Base-by-base conservation (phyloP, 352 stramenopile genomes). In the Phytopythium sindhum region DNA sequence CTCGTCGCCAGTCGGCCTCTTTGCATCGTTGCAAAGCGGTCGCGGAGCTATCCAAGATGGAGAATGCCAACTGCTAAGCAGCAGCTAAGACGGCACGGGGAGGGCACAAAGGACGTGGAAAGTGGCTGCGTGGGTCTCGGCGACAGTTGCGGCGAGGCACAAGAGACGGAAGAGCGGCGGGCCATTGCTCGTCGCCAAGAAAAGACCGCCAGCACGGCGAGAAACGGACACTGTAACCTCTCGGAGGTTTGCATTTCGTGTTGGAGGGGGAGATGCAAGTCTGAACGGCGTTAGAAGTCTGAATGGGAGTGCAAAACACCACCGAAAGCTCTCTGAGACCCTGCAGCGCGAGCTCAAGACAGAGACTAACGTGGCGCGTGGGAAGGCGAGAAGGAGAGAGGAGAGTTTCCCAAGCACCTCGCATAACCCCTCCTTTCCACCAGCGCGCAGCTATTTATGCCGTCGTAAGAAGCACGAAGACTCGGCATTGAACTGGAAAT, bases 161-260 rank as follows among this genome's bases (percentile, higher is more conserved):
- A 21, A 57, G 21, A 31, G 52, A 23, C 8, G 21, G 28, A 31
- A 41, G 12, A n/a, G 33, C 21, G 31, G 52, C 10, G 19, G 24
- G 11, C 15, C 50, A 41, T 58, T 28, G 31, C 29, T 19, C 4
- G 11, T 5, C 47, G 29, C 51, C 28, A 58, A 45, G 52, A 58
- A 58, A 58, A 42, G 52, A 58, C 52, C n/a, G n/a, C 5, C 19
- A 37, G 37, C 23, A 5, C 29, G 31, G 26, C 15, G 39, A 52
- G 56, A 61, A 61, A 61, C 56, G 56, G 56, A 61, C 26, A 24
- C 8, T 26, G 56, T 53, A 61, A 61, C 56, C 56, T 53, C 56
- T 61, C 41, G 24, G 2, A 28, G 1, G 12, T 0, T 11, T 55
- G 47, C 47, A 53, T 53, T 53, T 53, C 24, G 24, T 35, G 24